Base-by-base conservation (phyloP, 352 stramenopile genomes). In the Pythium sp. region DNA sequence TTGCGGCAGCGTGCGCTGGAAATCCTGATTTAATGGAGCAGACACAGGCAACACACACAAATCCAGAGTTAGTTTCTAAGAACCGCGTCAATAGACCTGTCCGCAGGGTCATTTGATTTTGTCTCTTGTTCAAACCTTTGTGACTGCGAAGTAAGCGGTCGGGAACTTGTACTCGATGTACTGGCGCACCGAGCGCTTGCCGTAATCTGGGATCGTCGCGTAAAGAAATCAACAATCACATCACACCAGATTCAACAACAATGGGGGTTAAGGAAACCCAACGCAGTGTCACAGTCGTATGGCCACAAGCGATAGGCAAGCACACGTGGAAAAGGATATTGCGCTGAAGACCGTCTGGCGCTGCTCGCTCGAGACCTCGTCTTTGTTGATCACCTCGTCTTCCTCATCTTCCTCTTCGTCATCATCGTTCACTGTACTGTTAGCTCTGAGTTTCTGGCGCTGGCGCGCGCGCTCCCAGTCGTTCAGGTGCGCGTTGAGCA, bases 131-230 rank as follows among this genome's bases (percentile, higher is more conserved):
- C n/a, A 24, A 58, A 94, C 86, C 65, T 88, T 66, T 8, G 87
- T 94, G 58, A 88, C 77, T 46, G 81, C 82, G 49, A 91, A 91
- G 2, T 77, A 65, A 0, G 82, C 76, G 4, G 72, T 66, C 1
- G 87, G 85, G 70, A 93, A 93, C 76, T 92, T 94, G 73, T 91
- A 78, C 58, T 88, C 72, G 65, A 94, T 85, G 68, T 81, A 93
- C 36, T 83, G 72, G 9, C 77, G 80, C 32, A 92, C 83, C 0
- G 87, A 92, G 0, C 80, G 72, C 65, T 89, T 90, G 61, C 87
- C 87, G 56, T 94, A 93, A 67, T 91, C 78, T 46, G 84, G 85
- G 69, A 94, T 92, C 30, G 87, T 94, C 18, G 87, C 87, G 72
- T 91, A 69, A 53, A 64, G 46, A 62, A 24, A 34, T 30, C 38